Conservation (phyloP, 2,329 filamentous ascomycete species). For the Neodidymelliopsis sp. region DNA sequence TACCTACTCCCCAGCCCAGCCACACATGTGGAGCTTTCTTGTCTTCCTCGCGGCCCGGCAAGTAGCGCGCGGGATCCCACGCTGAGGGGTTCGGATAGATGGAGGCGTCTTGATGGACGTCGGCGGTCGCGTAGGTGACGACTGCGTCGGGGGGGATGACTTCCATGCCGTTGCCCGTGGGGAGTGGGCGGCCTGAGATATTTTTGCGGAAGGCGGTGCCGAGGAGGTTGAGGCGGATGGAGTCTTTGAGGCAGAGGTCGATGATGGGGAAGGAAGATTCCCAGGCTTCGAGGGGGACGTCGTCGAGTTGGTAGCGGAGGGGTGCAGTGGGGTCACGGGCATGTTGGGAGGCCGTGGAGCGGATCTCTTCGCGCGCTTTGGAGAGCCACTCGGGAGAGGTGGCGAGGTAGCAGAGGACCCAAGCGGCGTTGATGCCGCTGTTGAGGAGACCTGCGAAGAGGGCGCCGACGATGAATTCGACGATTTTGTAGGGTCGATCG, state of each 20-base stretch:
- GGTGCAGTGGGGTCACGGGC: conserved; percentile 45
- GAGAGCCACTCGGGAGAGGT: conserved; percentile 54
- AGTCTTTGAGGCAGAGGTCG: conserved; percentile 61
- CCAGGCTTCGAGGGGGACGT: conserved; percentile 62
- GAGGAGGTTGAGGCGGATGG: conserved; percentile 59
- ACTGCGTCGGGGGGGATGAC: conserved; percentile 60
- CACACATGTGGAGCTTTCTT: conserved; percentile 49
- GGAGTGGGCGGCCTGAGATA: conserved; percentile 54
- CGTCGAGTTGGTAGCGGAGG: conserved; percentile 50
- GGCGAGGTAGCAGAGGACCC: conserved; percentile 51
- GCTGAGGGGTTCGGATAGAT: conserved; percentile 58
- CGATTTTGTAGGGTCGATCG: conserved; percentile 54
- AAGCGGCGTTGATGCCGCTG: conserved; percentile 63
- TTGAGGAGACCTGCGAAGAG: conserved; percentile 67
- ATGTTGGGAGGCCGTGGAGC: conserved; percentile 55
- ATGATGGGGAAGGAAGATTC: conserved; percentile 62
- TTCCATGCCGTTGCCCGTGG: conserved; percentile 54
- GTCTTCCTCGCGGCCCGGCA: conserved; percentile 58
- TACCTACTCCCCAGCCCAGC: conserved; percentile 49
- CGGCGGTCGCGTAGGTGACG: conserved; percentile 56
- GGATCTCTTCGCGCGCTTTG: conserved; percentile 58
- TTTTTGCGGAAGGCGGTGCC: conserved; percentile 63
- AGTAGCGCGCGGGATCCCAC: conserved; percentile 61
- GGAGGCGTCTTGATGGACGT: conserved; percentile 58
- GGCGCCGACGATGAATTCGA: conserved; percentile 60